Evolutionary conservation across 768 basidiomycete species (phyloP).

Genomic region (Collybia mongolica): DNA sequence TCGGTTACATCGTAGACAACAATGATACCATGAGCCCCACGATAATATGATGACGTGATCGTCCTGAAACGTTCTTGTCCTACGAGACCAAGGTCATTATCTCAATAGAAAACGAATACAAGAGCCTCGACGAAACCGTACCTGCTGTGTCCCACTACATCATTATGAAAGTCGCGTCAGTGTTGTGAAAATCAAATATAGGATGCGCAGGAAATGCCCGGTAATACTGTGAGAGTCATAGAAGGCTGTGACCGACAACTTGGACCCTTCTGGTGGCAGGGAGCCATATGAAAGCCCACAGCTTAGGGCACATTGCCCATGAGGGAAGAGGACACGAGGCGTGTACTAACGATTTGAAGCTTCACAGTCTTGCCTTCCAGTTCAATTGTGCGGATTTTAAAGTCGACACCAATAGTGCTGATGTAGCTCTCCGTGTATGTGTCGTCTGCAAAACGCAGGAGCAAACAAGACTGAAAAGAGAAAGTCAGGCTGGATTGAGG

Average conservation of each 20-base stretch:
- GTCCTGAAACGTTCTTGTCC: conserved; percentile 99
- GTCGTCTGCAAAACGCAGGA: conserved; percentile 93
- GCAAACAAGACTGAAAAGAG: conserved; percentile 75
- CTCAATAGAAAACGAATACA: background rate
- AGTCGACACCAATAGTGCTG: conserved; percentile 97
- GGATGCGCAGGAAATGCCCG: too few species aligned
- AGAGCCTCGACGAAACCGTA: conserved; percentile 24
- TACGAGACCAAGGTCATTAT: conserved; percentile 24
- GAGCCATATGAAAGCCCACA: too few species aligned
- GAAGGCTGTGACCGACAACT: too few species aligned
- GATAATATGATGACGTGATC: conserved; percentile 99
- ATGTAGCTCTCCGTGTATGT: conserved; percentile 98
- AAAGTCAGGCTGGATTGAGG: conserved; percentile 20
- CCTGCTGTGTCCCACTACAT: conserved; percentile 97
- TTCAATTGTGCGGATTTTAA: conserved; percentile 99
- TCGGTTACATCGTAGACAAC: conserved; percentile 99
- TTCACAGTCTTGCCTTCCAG: conserved; percentile 98
- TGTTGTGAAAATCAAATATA: conserved; percentile 1
- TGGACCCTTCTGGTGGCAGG: too few species aligned
- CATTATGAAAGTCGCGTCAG: conserved; percentile 25
- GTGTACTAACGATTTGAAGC: conserved; percentile 86
- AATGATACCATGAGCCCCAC: conserved; percentile 97
- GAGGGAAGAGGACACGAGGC: conserved; percentile 9
- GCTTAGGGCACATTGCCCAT: conserved; percentile 1
- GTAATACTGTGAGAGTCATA: too few species aligned